Base-by-base conservation (phyloP, 768 basidiomycete species). In the Lentinula sp. region DNA sequence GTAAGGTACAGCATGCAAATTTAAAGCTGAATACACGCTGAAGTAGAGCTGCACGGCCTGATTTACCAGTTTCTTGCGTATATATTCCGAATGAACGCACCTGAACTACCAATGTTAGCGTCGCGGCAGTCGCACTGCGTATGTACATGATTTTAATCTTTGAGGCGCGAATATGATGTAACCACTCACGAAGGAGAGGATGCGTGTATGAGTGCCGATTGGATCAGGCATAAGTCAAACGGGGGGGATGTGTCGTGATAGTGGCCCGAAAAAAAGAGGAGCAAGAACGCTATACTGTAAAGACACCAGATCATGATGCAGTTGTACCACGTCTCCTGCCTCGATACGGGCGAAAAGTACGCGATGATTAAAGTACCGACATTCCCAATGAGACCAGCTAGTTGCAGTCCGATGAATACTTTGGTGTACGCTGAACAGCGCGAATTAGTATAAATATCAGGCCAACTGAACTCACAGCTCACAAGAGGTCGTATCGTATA, bases 231-330 rank as follows among this genome's bases (percentile, higher is more conserved):
- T 4, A 75, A 55, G 2, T 54, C 61, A 37, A 63, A 68, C 13
- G 62, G 59, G 15, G 74, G 71, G 10, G 32, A 46, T 0, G 46
- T 55, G 28, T 60, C 53, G 28, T 60, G 65, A 62, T 72, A 70
- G 52, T 74, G 70, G 46, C 73, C 74, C 60, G 72, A 68, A 57
- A 76, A 69, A 36, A 67, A 65, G 18, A 75, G 67, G 42, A 77
- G 62, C 6, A 69, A 64, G 64, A 73, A 76, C 13, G 74, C 74
- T 37, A 73, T 36, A 35, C 74, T 71, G 48, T 70, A 75, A 8
- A 73, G 62, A 16, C 73, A 70, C 75, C 76, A 77, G 0, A 72
- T 67, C 20, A 70, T 50, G 62, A 71, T 73, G 59, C 75, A 76
- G 62, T 69, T 74, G 63, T 72, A 74, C 66, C 72, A 76, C 7